phyloP scores from a whole-genome alignment of 2,329 filamentous ascomycete genomes.

The Truncatella angustata region DNA sequence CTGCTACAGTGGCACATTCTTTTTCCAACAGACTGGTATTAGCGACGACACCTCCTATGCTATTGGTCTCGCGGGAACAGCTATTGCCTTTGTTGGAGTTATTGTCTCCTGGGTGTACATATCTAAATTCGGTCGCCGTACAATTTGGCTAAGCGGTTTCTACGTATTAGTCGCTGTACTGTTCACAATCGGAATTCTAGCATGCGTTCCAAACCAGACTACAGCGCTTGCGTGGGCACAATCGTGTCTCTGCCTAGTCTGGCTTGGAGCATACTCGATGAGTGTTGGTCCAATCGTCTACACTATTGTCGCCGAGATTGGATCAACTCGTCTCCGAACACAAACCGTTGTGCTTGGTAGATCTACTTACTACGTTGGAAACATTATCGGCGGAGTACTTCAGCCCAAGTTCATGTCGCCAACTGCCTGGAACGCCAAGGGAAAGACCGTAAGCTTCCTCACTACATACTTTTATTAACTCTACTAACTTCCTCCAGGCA shows the following conservation, averaged over 20 bases:
- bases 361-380: conserved; percentile 35
- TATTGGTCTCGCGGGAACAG: conserved; percentile 12
- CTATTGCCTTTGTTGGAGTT: conserved; percentile 24
- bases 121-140: conserved; percentile 31
- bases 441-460: conserved; percentile 32
- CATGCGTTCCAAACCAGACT: conserved; percentile 35
- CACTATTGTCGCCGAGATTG: conserved; percentile 42
- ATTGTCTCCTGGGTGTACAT: conserved; percentile 32
- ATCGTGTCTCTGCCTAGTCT: conserved; percentile 36
- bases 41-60: conserved; percentile 33
- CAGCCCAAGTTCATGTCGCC: conserved; percentile 37
- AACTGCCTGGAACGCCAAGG: conserved; percentile 37
- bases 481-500: conserved; percentile 25
- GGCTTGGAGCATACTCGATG: conserved; percentile 36
- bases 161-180: conserved; percentile 30
- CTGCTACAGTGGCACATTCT: conserved; percentile 42
- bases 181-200: conserved; percentile 35
- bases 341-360: conserved; percentile 40
- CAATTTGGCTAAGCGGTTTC: conserved; percentile 32
- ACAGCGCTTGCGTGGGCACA: conserved; percentile 34
- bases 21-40: conserved; percentile 45
- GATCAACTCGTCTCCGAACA: conserved; percentile 36
- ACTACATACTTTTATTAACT: background rate
- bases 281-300: conserved; percentile 42
- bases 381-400: conserved; percentile 38